These are phyloP conservation scores for Rubia peregrina DNA, from an alignment of 305 asterid species.

Conservation along the genomic window DNA sequence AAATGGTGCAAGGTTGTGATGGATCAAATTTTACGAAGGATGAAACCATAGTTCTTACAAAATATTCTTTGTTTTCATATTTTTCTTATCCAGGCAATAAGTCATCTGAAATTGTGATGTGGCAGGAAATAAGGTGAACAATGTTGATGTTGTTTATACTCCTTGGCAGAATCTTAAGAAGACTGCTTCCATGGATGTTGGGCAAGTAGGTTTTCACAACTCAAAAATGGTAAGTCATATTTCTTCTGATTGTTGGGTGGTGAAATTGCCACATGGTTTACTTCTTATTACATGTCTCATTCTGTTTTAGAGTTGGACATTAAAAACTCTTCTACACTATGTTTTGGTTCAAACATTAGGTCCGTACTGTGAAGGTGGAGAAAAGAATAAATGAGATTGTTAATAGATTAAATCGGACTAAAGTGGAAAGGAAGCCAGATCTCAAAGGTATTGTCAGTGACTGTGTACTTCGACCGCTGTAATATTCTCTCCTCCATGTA, in stretches of 20 bases:
- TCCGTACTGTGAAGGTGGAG: slow-evolving; percentile 85
- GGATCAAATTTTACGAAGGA: background rate
- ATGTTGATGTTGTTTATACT: slow-evolving; percentile 89
- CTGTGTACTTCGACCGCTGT: background rate
- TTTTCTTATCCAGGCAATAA: background rate
- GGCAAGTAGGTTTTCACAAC: slow-evolving; percentile 92
- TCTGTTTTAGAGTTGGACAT: slow-evolving; percentile 19
- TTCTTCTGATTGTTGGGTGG: background rate
- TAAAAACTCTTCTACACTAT: slow-evolving; percentile 10
- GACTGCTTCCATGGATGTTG: slow-evolving; percentile 95
- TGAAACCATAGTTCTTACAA: background rate
- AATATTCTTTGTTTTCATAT: background rate
- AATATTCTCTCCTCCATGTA: background rate
- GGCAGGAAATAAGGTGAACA: slow-evolving; percentile 84
- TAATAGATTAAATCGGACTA: slow-evolving; percentile 82
- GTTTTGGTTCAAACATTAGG: slow-evolving; percentile 37
- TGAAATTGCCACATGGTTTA: slow-evolving; percentile 7
- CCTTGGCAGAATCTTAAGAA: slow-evolving; percentile 96
- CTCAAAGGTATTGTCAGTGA: slow-evolving; percentile 47
- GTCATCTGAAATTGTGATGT: slow-evolving; percentile 12
- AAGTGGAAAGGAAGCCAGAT: slow-evolving; percentile 89
- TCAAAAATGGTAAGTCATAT: slow-evolving; percentile 68
- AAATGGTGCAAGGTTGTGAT: background rate
- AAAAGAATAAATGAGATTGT: slow-evolving; percentile 85
- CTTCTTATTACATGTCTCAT: slow-evolving; percentile 8